These are phyloP conservation scores for Stereocaulon alpinum DNA, from an alignment of 495 filamentous ascomycete species.

Conservation along the genomic window DNA sequence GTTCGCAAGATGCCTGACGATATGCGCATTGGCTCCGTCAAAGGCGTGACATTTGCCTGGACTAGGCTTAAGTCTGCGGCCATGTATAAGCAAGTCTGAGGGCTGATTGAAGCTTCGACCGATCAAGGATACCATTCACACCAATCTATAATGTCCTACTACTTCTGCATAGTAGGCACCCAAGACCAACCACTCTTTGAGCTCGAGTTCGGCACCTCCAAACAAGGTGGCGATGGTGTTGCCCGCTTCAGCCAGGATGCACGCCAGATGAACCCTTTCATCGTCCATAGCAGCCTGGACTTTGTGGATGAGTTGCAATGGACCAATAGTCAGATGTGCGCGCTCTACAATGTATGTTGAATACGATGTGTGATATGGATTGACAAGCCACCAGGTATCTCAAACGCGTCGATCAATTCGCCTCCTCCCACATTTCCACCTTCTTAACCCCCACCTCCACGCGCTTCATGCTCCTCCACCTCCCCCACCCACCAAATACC, in stretches of 20 bases:
- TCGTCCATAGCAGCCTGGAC: slow-evolving; percentile 84
- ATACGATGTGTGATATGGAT: not conserved
- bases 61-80: not conserved
- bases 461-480: slow-evolving; percentile 81
- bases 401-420: slow-evolving; percentile 88
- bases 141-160: slow-evolving; percentile 66
- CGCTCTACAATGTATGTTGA: slow-evolving; percentile 8
- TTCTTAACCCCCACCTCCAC: slow-evolving; percentile 68
- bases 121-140: not conserved
- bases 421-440: slow-evolving; percentile 79
- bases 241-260: slow-evolving; percentile 77
- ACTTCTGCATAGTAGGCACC: slow-evolving; percentile 90
- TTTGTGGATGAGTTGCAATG: slow-evolving; percentile 94
- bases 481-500: slow-evolving; percentile 45
- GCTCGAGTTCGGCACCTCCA: slow-evolving; percentile 90
- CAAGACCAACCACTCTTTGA: slow-evolving; percentile 93
- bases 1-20: no score
- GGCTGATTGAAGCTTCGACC: not conserved
- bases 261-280: slow-evolving; percentile 92
- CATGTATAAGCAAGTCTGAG: not conserved
- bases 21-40: not conserved
- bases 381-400: slow-evolving; percentile 59
- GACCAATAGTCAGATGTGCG: slow-evolving; percentile 66
- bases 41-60: not conserved
- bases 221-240: slow-evolving; percentile 85